Conservation (phyloP, 1,284 basidiomycete genomes). For the Marasmius fiardii region DNA sequence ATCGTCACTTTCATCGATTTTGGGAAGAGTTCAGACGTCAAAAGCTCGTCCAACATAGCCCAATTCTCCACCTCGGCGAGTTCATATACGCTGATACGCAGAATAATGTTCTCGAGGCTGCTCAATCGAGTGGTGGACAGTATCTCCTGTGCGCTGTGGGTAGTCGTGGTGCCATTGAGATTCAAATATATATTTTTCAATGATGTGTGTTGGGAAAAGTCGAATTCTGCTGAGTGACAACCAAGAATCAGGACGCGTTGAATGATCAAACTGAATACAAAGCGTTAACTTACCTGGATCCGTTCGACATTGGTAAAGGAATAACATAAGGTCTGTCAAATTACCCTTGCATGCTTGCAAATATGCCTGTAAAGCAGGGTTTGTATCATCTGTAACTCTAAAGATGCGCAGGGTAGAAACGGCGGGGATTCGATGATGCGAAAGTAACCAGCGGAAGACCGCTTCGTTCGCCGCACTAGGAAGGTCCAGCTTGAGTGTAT, state of each 20-base stretch:
- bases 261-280: background rate
- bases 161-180: constrained; percentile 3
- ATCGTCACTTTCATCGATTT: background rate
- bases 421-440: background rate
- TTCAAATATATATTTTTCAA: constrained; percentile 5
- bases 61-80: constrained; percentile 5
- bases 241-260: background rate
- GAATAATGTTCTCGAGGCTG: background rate
- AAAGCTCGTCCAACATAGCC: background rate
- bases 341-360: constrained; percentile 2
- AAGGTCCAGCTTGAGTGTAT: constrained; percentile 7
- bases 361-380: constrained; percentile 4
- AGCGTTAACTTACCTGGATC: constrained; percentile 1
- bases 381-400: constrained; percentile 2
- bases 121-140: background rate
- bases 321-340: constrained; percentile 8
- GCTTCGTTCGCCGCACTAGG: constrained; percentile 4
- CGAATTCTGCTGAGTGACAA: constrained; percentile 2
- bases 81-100: constrained; percentile 5
- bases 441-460: constrained; percentile 4
- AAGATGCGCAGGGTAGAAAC: constrained; percentile 6
- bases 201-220: constrained; percentile 1
- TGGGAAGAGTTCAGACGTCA: background rate
- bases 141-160: background rate
- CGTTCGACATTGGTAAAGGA: constrained; percentile 5